phyloP scores from a whole-genome alignment of 495 filamentous ascomycete genomes.

The Penicillium taxi region DNA sequence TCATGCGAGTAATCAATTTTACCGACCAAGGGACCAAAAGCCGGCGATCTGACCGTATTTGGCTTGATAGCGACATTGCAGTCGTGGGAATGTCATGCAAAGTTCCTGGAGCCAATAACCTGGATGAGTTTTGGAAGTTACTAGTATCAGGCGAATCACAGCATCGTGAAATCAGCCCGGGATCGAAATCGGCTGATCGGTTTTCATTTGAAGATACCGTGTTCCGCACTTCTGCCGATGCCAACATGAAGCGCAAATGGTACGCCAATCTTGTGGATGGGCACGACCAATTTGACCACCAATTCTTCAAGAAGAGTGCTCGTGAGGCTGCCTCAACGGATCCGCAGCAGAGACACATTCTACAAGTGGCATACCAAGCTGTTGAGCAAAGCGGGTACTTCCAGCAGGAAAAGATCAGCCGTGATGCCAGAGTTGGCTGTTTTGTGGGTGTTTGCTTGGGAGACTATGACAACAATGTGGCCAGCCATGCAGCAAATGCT shows the following conservation, averaged over 20 bases:
- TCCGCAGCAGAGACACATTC: conserved; percentile 43
- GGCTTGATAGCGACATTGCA: conserved; percentile 34
- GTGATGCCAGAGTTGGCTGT: conserved; percentile 24
- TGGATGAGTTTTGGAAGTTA: conserved; percentile 39
- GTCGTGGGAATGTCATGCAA: conserved; percentile 46
- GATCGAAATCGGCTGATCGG: conserved; percentile 27
- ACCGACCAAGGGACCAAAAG: no score
- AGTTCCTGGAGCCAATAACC: conserved; percentile 40
- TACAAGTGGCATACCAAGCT: conserved; percentile 44
- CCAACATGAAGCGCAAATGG: conserved; percentile 20
- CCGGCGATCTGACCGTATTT: conserved; percentile 21
- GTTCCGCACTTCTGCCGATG: conserved; percentile 25
- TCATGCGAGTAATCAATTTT: conserved; percentile 19
- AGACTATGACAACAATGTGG: conserved; percentile 37
- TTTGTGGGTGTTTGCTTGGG: conserved; percentile 25
- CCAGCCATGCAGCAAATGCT: conserved; percentile 25
- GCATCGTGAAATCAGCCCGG: conserved; percentile 25
- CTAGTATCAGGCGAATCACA: conserved; percentile 35
- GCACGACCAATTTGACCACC: conserved; percentile 42
- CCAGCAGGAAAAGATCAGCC: background rate
- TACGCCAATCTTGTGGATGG: conserved; percentile 42
- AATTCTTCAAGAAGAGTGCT: conserved; percentile 44
- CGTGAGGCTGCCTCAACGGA: conserved; percentile 44
- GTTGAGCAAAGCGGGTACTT: conserved; percentile 41
- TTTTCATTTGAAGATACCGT: conserved; percentile 27